Percentiles rank a stretch among this genome's conserved stretches.
Evolutionary conservation across 148 eudicot species (phyloP).

Genomic region (Tetragonia tetragonoides): DNA sequence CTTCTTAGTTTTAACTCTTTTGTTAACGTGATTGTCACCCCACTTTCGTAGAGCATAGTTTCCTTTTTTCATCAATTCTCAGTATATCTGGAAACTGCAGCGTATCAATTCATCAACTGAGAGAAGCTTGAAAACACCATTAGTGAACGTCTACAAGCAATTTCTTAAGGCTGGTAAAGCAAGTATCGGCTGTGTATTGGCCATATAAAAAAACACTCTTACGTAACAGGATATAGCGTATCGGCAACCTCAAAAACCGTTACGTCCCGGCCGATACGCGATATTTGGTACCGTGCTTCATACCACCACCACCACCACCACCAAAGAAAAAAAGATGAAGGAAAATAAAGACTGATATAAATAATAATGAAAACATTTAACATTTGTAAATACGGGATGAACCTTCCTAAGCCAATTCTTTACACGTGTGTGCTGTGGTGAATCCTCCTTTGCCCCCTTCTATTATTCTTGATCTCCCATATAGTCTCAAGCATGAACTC

Average conservation of each 20-base stretch:
- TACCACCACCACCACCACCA: not conserved
- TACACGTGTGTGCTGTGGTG: slow-evolving; percentile 65
- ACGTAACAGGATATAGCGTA: no score
- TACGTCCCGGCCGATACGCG: no score
- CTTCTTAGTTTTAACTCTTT: not conserved
- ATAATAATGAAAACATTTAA: not conserved
- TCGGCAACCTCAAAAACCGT: no score
- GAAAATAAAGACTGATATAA: not conserved
- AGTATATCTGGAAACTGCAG: not conserved
- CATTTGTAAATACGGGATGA: not conserved
- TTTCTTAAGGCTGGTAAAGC: not conserved
- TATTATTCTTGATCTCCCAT: slow-evolving; percentile 93
- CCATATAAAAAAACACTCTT: no score
- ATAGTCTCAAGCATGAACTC: slow-evolving; percentile 97
- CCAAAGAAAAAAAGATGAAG: not conserved
- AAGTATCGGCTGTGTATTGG: not conserved
- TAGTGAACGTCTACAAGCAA: not conserved
- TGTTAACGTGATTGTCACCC: not conserved
- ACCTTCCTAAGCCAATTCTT: slow-evolving; percentile 98
- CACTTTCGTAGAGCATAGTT: not conserved
- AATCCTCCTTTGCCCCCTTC: slow-evolving; percentile 66
- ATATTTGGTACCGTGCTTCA: no score
- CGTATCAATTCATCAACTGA: no score
- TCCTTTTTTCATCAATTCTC: not conserved
- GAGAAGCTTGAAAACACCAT: not conserved